Conservation (phyloP, 177 flowering plant genomes). For the Tripterygium wilfordii region DNA sequence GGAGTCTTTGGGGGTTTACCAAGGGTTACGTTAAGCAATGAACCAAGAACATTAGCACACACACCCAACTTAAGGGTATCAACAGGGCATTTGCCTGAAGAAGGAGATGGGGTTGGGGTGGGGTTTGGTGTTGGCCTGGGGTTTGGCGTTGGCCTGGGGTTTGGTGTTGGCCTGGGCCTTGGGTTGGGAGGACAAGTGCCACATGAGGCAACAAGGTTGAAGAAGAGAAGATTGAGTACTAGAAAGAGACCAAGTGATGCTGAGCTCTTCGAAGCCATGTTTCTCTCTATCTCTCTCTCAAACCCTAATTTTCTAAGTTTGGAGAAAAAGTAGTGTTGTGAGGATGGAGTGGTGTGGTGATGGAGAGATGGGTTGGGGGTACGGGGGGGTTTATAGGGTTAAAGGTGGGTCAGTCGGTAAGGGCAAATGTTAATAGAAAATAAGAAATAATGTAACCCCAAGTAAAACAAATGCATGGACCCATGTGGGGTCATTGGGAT, state of each 20-base stretch:
- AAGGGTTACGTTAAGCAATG: slow-evolving; percentile 15
- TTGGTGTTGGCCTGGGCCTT: slow-evolving; percentile 21
- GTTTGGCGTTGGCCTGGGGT: slow-evolving; percentile 15
- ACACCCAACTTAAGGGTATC: slow-evolving; percentile 35
- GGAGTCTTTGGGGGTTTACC: slow-evolving; percentile 26
- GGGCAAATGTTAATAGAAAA: background rate
- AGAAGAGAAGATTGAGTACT: slow-evolving; percentile 30
- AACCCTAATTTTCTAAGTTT: background rate
- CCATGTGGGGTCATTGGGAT: slow-evolving; percentile 11
- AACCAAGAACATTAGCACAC: slow-evolving; percentile 23
- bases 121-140: slow-evolving; percentile 23
- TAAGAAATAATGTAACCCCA: too few relatives aligned
- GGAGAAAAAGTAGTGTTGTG: background rate
- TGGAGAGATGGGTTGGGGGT: background rate
- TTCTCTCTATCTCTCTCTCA: slow-evolving; percentile 1
- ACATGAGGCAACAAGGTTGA: slow-evolving; percentile 24
- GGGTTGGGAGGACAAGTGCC: slow-evolving; percentile 24
- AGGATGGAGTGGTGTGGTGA: background rate
- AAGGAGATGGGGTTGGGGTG: too few relatives aligned
- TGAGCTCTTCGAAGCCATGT: slow-evolving; percentile 22
- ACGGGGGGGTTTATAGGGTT: slow-evolving; percentile 8
- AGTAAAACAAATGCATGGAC: background rate
- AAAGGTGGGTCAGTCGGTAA: background rate
- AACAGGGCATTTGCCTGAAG: slow-evolving; percentile 36
- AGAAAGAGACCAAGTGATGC: slow-evolving; percentile 30